phyloP scores from a whole-genome alignment of 2,329 filamentous ascomycete genomes.

The Triangularia setosa region DNA sequence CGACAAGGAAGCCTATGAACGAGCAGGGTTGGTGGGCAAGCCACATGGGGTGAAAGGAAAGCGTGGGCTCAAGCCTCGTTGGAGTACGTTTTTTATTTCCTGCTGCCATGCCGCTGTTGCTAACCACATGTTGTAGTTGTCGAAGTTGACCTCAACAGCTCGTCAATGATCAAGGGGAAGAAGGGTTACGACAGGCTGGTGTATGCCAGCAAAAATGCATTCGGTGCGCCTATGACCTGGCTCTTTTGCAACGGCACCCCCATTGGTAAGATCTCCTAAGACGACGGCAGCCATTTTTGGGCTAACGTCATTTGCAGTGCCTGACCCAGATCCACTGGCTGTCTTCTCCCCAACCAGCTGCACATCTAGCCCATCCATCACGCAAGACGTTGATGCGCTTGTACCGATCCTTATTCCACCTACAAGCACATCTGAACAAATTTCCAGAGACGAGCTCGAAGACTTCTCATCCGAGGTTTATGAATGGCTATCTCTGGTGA shows the following conservation, averaged over 20 bases:
- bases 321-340: slow-evolving; percentile 47
- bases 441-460: slow-evolving; percentile 51
- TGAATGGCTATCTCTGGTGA: slow-evolving; percentile 70
- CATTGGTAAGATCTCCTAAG: slow-evolving; percentile 38
- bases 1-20: slow-evolving; percentile 77
- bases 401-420: slow-evolving; percentile 35
- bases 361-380: slow-evolving; percentile 35
- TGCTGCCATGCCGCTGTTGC: not conserved
- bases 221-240: slow-evolving; percentile 68
- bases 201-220: slow-evolving; percentile 74
- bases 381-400: slow-evolving; percentile 25
- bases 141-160: slow-evolving; percentile 67
- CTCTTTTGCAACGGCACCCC: slow-evolving; percentile 64
- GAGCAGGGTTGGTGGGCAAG: slow-evolving; percentile 73
- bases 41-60: slow-evolving; percentile 57
- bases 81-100: slow-evolving; percentile 50
- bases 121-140: slow-evolving; percentile 53
- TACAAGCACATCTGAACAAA: slow-evolving; percentile 29
- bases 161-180: slow-evolving; percentile 78
- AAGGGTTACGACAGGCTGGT: slow-evolving; percentile 75
- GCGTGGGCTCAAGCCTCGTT: slow-evolving; percentile 63
- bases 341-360: slow-evolving; percentile 42
- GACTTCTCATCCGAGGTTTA: slow-evolving; percentile 62
- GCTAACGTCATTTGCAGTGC: slow-evolving; percentile 37
- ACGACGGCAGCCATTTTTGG: not conserved